Conservation (phyloP, 2,329 filamentous ascomycete genomes). For the Stromatinia cepivora region DNA sequence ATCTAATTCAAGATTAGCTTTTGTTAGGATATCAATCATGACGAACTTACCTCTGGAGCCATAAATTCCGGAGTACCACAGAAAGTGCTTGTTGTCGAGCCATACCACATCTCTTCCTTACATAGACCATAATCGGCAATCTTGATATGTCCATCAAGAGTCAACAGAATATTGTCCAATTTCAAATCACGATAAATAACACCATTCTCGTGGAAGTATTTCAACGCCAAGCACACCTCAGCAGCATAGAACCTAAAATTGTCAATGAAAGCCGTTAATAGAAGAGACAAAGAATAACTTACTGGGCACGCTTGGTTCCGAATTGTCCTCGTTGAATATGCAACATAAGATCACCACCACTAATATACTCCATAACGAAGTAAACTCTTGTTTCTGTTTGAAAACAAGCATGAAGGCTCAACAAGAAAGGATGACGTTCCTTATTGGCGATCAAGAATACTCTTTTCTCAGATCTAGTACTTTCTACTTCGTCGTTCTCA, state of each 20-base stretch:
- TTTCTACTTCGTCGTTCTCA: slow-evolving; percentile 98
- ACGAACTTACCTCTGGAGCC: slow-evolving; percentile 81
- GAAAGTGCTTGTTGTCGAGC: slow-evolving; percentile 94
- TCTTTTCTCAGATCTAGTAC: slow-evolving; percentile 94
- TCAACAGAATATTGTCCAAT: slow-evolving; percentile 86
- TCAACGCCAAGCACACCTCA: slow-evolving; percentile 93
- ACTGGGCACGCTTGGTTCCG: slow-evolving; percentile 93
- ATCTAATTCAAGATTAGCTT: slow-evolving; percentile 59
- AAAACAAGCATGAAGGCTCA: slow-evolving; percentile 96
- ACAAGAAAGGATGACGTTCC: slow-evolving; percentile 92
- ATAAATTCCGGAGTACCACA: slow-evolving; percentile 99
- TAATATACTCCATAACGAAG: slow-evolving; percentile 99
- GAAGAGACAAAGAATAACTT: slow-evolving; percentile 46
- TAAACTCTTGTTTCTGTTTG: slow-evolving; percentile 98
- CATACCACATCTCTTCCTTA: slow-evolving; percentile 99
- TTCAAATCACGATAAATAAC: slow-evolving; percentile 91
- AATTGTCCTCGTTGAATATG: slow-evolving; percentile 98
- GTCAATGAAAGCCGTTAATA: slow-evolving; percentile 30
- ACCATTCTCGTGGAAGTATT: slow-evolving; percentile 99
- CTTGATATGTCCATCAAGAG: slow-evolving; percentile 96
- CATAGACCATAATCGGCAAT: slow-evolving; percentile 98
- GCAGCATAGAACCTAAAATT: slow-evolving; percentile 82
- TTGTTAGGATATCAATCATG: slow-evolving; percentile 20
- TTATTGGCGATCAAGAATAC: slow-evolving; percentile 97
- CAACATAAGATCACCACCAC: slow-evolving; percentile 97